A percentile compares a stretch with the other conserved stretches of the same genome.
These are phyloP conservation scores for Amylostereum chailletii DNA, from an alignment of 1,284 basidiomycete genomes.

Conservation along the genomic window DNA sequence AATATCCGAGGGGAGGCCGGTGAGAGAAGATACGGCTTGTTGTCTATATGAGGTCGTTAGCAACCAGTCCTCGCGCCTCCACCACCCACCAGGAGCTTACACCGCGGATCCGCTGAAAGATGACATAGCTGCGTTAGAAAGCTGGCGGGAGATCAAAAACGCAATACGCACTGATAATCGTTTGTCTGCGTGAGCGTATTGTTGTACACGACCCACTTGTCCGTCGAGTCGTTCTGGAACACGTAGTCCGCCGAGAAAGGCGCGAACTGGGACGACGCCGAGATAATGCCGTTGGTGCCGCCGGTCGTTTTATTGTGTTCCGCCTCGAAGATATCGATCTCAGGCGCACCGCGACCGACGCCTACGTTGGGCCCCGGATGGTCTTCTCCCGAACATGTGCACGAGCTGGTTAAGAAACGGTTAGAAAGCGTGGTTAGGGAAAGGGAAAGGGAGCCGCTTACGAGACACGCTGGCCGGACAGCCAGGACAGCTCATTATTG, in stretches of 20 bases:
- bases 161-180: constrained; percentile 19
- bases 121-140: neutral
- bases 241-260: constrained; percentile 54
- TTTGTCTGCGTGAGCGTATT: constrained; percentile 19
- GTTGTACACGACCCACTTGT: constrained; percentile 37
- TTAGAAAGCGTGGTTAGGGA: neutral
- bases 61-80: neutral
- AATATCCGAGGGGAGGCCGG: constrained; percentile 38
- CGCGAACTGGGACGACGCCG: constrained; percentile 57
- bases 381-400: constrained; percentile 73
- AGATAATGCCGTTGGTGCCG: constrained; percentile 44
- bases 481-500: constrained; percentile 33
- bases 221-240: constrained; percentile 32
- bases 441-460: constrained; percentile 13
- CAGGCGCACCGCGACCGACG: constrained; percentile 77
- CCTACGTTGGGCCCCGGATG: constrained; percentile 71
- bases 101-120: constrained; percentile 20
- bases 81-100: constrained; percentile 11
- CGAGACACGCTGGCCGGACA: constrained; percentile 40
- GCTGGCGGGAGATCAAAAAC: neutral
- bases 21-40: constrained; percentile 48
- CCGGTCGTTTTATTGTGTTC: constrained; percentile 40
- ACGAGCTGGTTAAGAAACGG: constrained; percentile 18
- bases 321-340: constrained; percentile 81
- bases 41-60: constrained; percentile 24